These are phyloP conservation scores for Colletotrichum sansevieriae DNA, from an alignment of 2,329 filamentous ascomycete genomes.

Conservation along the genomic window DNA sequence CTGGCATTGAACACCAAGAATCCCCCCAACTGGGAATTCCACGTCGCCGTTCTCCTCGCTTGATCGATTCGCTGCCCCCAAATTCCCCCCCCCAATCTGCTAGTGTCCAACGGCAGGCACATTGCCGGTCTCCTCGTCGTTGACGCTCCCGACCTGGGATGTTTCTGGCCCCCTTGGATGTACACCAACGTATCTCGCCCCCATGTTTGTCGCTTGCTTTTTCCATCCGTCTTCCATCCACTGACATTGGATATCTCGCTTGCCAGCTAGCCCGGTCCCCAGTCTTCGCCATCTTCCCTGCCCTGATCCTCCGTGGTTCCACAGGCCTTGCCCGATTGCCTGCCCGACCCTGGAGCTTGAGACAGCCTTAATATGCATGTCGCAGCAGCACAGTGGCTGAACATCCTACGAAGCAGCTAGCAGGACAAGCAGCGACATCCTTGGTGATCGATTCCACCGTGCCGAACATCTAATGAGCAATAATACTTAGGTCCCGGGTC, in stretches of 20 bases:
- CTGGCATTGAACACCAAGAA: neutral
- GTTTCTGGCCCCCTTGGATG: conserved; percentile 6
- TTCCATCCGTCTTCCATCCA: conserved; percentile 23
- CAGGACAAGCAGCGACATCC: conserved; percentile 39
- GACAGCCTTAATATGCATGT: conserved; percentile 41
- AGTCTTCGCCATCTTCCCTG: conserved; percentile 42
- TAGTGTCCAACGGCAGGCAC: too few relatives aligned
- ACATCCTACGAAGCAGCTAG: conserved; percentile 17
- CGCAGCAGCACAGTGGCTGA: conserved; percentile 35
- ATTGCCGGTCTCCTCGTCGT: too few relatives aligned
- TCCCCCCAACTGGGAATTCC: conserved; percentile 8
- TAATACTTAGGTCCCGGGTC: conserved; percentile 32
- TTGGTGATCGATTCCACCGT: conserved; percentile 40
- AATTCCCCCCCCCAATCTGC: neutral
- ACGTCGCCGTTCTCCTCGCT: conserved; percentile 2
- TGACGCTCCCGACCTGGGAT: neutral
- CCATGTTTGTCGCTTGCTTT: conserved; percentile 29
- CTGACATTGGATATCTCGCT: conserved; percentile 42
- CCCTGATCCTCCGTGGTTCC: conserved; percentile 39
- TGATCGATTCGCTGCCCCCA: conserved; percentile 1
- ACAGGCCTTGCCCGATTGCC: conserved; percentile 36
- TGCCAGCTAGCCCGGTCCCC: conserved; percentile 38
- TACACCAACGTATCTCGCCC: conserved; percentile 17
- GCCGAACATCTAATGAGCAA: conserved; percentile 38
- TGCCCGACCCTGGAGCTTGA: conserved; percentile 39